Conservation (phyloP, 1,139 yeast species). For the Arxiozyma slooffiae region DNA sequence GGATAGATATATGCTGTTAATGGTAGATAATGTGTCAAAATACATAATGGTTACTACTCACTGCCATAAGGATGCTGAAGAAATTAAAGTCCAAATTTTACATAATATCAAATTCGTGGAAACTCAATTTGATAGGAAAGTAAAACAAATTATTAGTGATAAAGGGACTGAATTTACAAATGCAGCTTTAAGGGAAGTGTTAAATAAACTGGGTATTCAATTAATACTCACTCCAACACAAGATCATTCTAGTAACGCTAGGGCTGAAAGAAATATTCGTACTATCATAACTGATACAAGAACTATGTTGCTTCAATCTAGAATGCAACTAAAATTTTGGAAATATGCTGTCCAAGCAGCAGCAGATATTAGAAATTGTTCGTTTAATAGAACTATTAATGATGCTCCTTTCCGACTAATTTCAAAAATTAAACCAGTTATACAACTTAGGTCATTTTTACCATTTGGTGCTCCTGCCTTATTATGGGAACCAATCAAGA, state of each 20-base stretch:
- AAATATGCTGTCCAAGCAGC: conserved; percentile 5
- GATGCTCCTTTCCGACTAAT: neutral
- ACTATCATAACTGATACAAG: conserved; percentile 2
- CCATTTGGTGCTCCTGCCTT: conserved; percentile 3
- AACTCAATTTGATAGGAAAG: conserved; percentile 3
- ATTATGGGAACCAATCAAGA: neutral
- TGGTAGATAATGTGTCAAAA: conserved; percentile 6
- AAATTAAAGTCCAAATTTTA: conserved; percentile 1
- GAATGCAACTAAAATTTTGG: conserved; percentile 4
- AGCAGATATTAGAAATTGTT: conserved; percentile 3
- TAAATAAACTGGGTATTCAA: conserved; percentile 2
- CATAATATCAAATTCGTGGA: neutral
- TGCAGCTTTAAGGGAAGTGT: neutral
- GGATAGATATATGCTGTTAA: conserved; percentile 4
- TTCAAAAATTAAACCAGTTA: neutral
- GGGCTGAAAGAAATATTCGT: conserved; percentile 4
- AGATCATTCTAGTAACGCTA: conserved; percentile 5
- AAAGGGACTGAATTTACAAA: conserved; percentile 5
- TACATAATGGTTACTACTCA: conserved; percentile 2
- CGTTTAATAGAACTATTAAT: neutral
- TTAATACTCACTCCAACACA: neutral
- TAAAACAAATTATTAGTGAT: conserved; percentile 2
- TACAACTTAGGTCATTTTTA: conserved; percentile 1
- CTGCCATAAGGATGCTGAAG: neutral
- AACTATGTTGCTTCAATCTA: conserved; percentile 2